phyloP scores from a whole-genome alignment of 1,284 basidiomycete species.

The Ustilago hordei region DNA sequence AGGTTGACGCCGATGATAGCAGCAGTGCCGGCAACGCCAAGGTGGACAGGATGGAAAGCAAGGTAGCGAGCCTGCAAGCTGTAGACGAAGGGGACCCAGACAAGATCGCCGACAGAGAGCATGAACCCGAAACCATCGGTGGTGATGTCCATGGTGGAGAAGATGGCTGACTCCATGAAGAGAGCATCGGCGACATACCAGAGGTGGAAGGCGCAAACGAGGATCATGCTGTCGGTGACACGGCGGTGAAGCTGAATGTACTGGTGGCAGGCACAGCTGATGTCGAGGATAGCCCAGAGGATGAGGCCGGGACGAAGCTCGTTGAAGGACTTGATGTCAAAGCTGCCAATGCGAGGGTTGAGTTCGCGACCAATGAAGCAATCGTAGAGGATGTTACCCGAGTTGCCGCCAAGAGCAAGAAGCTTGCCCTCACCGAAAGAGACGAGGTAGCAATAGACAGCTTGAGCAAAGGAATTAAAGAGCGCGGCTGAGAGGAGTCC shows the following conservation, averaged over 20 bases:
- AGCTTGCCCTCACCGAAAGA: constrained; percentile 78
- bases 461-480: constrained; percentile 78
- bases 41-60: constrained; percentile 84
- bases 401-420: constrained; percentile 91
- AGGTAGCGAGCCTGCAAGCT: constrained; percentile 93
- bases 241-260: constrained; percentile 79
- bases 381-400: constrained; percentile 88
- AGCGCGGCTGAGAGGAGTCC: constrained; percentile 88
- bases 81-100: constrained; percentile 96
- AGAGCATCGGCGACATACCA: constrained; percentile 85
- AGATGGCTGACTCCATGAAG: constrained; percentile 74
- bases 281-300: constrained; percentile 90
- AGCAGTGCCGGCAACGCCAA: constrained; percentile 77
- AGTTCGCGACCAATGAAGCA: constrained; percentile 97
- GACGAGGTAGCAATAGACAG: constrained; percentile 78
- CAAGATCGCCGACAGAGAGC: constrained; percentile 91
- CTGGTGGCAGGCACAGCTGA: constrained; percentile 92
- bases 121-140: constrained; percentile 99
- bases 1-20: constrained; percentile 79
- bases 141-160: constrained; percentile 97
- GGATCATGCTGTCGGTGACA: constrained; percentile 90
- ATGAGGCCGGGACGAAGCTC: constrained; percentile 87
- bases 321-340: constrained; percentile 96
- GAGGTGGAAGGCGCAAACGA: constrained; percentile 86
- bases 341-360: constrained; percentile 85